These are phyloP conservation scores for Mycena alexandri DNA, from an alignment of 768 basidiomycete species.

Conservation along the genomic window DNA sequence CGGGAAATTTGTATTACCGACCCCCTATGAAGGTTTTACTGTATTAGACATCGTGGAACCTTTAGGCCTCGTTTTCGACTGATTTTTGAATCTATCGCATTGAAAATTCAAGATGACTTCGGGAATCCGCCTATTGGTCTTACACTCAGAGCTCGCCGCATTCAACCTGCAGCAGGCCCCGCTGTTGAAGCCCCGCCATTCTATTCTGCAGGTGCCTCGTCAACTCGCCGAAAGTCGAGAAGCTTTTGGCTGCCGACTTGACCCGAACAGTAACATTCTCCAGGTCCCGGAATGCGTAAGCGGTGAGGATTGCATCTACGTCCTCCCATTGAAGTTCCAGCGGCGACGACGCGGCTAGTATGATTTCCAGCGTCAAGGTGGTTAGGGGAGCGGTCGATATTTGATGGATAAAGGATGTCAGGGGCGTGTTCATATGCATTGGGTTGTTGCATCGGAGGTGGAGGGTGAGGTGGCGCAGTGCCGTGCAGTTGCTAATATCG, in stretches of 20 bases:
- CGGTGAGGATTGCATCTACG: neutral
- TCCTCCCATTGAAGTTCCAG: neutral
- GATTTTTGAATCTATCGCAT: too few species aligned
- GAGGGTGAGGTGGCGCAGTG: neutral
- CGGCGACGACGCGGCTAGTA: neutral
- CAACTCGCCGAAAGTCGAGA: neutral
- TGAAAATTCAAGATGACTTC: too few species aligned
- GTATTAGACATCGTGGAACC: too few species aligned
- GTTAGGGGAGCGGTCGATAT: neutral
- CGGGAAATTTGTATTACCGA: too few species aligned
- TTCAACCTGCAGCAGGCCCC: neutral
- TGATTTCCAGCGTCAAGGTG: neutral
- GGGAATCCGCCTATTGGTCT: too few species aligned
- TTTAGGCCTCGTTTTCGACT: too few species aligned
- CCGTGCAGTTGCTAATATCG: neutral
- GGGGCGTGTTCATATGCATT: neutral
- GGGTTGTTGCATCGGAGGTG: neutral
- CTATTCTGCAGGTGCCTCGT: neutral
- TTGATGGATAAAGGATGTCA: neutral
- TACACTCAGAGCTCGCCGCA: too few species aligned
- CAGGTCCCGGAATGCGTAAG: neutral
- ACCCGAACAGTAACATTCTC: neutral
- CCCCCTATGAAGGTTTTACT: too few species aligned
- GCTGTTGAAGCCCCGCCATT: neutral
- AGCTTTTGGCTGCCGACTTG: too few species aligned